Base-by-base conservation (phyloP, 176 grass and related monocot species). In the Oryza longistaminata region DNA sequence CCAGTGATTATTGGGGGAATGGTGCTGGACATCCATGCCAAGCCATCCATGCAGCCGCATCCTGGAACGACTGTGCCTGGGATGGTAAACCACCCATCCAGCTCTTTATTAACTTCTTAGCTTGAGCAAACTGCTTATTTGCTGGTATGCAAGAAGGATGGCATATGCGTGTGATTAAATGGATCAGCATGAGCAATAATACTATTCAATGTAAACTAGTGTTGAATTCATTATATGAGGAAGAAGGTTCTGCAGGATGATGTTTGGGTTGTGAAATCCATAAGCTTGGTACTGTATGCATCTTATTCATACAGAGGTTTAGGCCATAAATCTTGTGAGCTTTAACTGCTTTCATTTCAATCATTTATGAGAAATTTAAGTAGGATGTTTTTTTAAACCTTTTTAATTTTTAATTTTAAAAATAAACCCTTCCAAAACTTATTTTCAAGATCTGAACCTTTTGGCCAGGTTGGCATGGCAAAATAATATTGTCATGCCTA, bases 21-120 rank as follows among this genome's bases (percentile, higher is more conserved):
- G 93, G 90, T 94, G 68, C 64, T 92, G 82, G 90, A 92, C 80
- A 86, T 94, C 74, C 93, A 92, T 10, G 90, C 90, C 39, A 94
- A 88, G 49, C 93, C 93, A 45, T 88, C 76, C 26, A 80, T 78
- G 55, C 78, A 74, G 37, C 85, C 88, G 12, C 65, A 80, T 33
- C 93, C 85, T 14, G 85, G 93, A 64, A 90, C 87, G 7, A 92
- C 93, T 17, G 88, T 84, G 13, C 93, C 93, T 34, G 93, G 93
- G 29, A 85, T 74, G 90, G 93, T 92, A 81, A 49, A 67, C 14
- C 58, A 50, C 65, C 15, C 29, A 33, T 19, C 15, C 14, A 48
- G 11, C 39, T 67, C 15, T 26, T 64, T 67, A 21, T 43, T 22
- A 14, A 68, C 66, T 64, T 68, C 17, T 27, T 78, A 40, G 29